phyloP scores from a whole-genome alignment of 208 protist genomes.

The Endotrypanum monterogeii region DNA sequence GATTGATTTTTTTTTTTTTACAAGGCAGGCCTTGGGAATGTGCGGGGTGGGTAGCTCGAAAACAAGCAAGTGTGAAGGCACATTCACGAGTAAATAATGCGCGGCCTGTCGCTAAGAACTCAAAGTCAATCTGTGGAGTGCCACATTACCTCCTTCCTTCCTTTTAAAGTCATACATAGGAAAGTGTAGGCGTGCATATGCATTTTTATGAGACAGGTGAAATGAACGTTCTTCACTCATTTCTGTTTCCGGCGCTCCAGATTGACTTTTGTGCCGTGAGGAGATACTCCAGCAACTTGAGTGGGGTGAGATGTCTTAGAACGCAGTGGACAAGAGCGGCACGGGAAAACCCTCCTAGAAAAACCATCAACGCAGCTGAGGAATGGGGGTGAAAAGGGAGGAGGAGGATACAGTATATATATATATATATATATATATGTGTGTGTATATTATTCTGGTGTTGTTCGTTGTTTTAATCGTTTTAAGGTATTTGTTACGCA shows the following conservation, averaged over 20 bases:
- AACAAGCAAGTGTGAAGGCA: neutral
- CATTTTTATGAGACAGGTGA: neutral
- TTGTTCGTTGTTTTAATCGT: neutral
- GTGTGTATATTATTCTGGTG: neutral
- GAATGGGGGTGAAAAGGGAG: no score
- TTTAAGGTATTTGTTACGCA: neutral
- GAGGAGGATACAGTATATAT: no score
- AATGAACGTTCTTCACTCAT: neutral
- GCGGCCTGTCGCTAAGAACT: neutral
- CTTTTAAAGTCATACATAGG: neutral
- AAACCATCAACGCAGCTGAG: no score
- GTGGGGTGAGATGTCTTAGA: no score
- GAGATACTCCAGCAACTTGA: no score
- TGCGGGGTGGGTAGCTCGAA: neutral
- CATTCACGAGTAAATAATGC: neutral
- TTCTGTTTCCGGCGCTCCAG: no score
- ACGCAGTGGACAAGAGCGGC: no score
- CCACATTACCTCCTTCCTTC: neutral
- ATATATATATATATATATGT: no score
- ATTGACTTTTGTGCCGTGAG: no score
- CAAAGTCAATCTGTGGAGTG: neutral
- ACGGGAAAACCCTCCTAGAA: no score
- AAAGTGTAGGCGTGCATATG: neutral
- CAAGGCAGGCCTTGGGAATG: neutral
- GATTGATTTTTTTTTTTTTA: no score